A percentile compares a stretch with the other conserved stretches of the same genome.
Conservation (phyloP, 257 asterid species). For the Mitragyna speciosa region DNA sequence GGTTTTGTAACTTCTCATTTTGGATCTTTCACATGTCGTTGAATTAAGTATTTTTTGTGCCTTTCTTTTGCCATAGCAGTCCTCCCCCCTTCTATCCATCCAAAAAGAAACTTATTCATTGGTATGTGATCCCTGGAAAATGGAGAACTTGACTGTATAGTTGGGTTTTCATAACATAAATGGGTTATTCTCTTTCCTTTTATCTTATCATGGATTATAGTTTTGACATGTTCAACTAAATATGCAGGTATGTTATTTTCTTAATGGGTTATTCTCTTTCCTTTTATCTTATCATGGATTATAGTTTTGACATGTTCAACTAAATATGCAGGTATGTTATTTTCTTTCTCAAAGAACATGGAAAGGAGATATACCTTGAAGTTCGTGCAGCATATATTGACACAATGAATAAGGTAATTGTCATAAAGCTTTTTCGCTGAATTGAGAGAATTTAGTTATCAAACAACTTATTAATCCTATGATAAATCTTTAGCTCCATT, state of each 20-base stretch:
- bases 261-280: conserved; percentile 22
- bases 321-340: conserved; percentile 64
- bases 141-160: background rate
- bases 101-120: background rate
- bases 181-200: background rate
- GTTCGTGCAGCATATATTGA: conserved; percentile 95
- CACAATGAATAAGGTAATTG: conserved; percentile 92
- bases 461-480: background rate
- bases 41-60: background rate
- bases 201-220: conserved; percentile 3
- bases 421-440: conserved; percentile 16
- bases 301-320: conserved; percentile 13
- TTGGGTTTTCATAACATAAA: background rate
- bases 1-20: background rate
- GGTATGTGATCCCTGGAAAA: too few relatives aligned
- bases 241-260: conserved; percentile 65
- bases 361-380: conserved; percentile 83
- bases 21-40: background rate
- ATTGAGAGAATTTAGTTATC: conserved; percentile 21
- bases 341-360: conserved; percentile 88
- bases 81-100: too few relatives aligned
- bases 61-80: too few relatives aligned
- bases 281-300: conserved; percentile 4
- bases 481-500: background rate
- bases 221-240: conserved; percentile 18